Percentiles rank a stretch among this genome's conserved stretches.
Evolutionary conservation across 2,329 filamentous ascomycete species (phyloP).

Genomic region (Colletotrichum liaoningense): DNA sequence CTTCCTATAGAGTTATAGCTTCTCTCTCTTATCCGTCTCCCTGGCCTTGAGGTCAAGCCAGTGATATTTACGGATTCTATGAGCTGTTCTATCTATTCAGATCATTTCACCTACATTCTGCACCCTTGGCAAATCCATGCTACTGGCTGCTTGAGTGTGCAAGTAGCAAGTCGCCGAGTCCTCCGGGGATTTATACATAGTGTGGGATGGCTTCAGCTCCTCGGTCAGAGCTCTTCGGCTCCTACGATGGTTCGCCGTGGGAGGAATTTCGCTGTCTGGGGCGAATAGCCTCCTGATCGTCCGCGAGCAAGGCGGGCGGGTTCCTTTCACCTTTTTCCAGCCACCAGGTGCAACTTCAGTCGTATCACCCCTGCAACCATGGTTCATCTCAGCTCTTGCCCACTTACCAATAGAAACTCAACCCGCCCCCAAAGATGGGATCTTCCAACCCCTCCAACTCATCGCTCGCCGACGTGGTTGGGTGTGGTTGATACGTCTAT

Average conservation of each 20-base stretch:
- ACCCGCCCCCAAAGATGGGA: background rate
- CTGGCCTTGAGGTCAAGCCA: background rate
- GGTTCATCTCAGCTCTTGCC: conserved; percentile 29
- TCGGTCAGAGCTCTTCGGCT: background rate
- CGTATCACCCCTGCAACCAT: background rate
- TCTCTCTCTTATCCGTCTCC: background rate
- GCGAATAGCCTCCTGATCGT: background rate
- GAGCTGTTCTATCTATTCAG: background rate
- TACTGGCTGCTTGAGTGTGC: background rate
- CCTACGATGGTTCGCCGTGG: background rate
- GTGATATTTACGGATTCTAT: background rate
- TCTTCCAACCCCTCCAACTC: background rate
- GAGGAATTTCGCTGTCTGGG: conserved; percentile 1
- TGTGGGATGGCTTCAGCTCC: background rate
- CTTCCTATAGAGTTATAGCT: conserved; percentile 11
- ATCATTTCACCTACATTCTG: background rate
- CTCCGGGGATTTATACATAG: background rate
- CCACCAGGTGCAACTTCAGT: background rate
- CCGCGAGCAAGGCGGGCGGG: background rate
- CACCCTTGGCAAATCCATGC: conserved; percentile 2
- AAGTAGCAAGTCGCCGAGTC: background rate
- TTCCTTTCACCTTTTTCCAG: background rate
- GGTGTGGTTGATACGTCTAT: conserved; percentile 5
- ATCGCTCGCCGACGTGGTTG: conserved; percentile 6
- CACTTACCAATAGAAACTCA: conserved; percentile 21